Evolutionary conservation across 2,329 filamentous ascomycete genomes (phyloP).

Genomic region (Colletotrichum sp.): DNA sequence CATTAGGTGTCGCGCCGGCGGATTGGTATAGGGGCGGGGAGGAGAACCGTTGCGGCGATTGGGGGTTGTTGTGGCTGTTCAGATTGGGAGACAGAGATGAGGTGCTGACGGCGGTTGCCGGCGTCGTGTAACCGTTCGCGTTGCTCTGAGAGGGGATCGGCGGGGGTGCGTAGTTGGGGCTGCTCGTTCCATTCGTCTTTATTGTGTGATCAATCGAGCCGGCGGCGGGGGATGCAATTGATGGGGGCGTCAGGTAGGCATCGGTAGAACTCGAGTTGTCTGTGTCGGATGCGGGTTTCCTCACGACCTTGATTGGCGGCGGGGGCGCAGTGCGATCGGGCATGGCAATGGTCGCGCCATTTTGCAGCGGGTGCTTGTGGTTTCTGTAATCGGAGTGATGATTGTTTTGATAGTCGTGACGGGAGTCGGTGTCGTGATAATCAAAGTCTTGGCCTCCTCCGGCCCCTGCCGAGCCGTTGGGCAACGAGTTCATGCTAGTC

Average conservation of each 20-base stretch:
- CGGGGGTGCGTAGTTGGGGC: slow-evolving; percentile 32
- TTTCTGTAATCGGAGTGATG: slow-evolving; percentile 36
- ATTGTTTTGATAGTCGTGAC: slow-evolving; percentile 27
- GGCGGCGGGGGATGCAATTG: slow-evolving; percentile 35
- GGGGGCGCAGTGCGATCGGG: slow-evolving; percentile 30
- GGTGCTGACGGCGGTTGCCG: slow-evolving; percentile 5
- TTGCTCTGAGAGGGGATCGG: slow-evolving; percentile 24
- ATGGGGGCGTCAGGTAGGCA: slow-evolving; percentile 33
- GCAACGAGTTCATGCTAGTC: slow-evolving; percentile 64
- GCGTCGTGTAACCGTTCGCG: slow-evolving; percentile 19
- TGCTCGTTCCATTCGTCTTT: slow-evolving; percentile 23
- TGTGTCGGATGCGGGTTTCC: slow-evolving; percentile 22
- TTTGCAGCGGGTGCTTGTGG: slow-evolving; percentile 26
- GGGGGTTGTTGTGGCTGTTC: slow-evolving; percentile 21
- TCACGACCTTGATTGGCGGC: slow-evolving; percentile 16
- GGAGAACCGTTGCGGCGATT: slow-evolving; percentile 64
- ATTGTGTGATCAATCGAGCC: slow-evolving; percentile 15
- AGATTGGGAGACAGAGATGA: slow-evolving; percentile 23
- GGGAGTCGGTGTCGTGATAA: slow-evolving; percentile 29
- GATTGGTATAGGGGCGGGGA: slow-evolving; percentile 64
- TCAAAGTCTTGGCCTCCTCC: slow-evolving; percentile 36
- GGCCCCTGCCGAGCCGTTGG: slow-evolving; percentile 50
- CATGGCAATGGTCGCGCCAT: slow-evolving; percentile 27
- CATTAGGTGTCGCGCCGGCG: slow-evolving; percentile 36
- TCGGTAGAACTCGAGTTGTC: slow-evolving; percentile 34